phyloP scores from a whole-genome alignment of 176 grass and related monocot species.

The Guadua angustifolia region DNA sequence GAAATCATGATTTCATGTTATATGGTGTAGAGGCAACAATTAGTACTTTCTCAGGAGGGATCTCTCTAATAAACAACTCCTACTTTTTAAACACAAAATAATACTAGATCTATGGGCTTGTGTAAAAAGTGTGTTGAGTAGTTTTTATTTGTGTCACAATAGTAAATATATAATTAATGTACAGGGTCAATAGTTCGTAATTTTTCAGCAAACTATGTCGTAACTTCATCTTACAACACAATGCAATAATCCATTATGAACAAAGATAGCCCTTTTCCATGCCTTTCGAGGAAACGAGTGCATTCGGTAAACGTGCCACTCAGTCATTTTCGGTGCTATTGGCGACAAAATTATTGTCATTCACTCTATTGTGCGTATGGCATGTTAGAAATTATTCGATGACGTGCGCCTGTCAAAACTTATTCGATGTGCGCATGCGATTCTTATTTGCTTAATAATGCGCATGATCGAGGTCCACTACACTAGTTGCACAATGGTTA shows the following conservation, averaged over 20 bases:
- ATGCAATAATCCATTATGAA: not conserved
- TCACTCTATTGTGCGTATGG: too few species aligned
- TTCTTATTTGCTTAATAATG: too few species aligned
- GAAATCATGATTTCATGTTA: not conserved
- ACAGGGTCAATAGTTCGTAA: not conserved
- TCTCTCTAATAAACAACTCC: not conserved
- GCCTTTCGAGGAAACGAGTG: too few species aligned
- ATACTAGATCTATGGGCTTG: not conserved
- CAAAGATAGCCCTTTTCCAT: not conserved
- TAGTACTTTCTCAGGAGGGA: not conserved
- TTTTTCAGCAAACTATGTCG: not conserved
- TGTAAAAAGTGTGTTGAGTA: not conserved
- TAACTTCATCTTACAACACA: not conserved
- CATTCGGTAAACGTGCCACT: too few species aligned
- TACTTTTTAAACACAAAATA: not conserved
- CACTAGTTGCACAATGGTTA: too few species aligned
- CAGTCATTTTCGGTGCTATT: too few species aligned
- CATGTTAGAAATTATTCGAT: too few species aligned
- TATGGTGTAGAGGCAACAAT: not conserved
- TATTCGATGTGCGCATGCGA: too few species aligned
- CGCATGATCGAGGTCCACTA: too few species aligned
- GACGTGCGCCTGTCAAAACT: too few species aligned
- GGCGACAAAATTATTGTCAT: too few species aligned
- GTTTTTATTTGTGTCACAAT: not conserved
- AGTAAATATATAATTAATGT: too few species aligned